Conservation (phyloP, 2,329 filamentous ascomycete species). For the Claviceps pusilla region DNA sequence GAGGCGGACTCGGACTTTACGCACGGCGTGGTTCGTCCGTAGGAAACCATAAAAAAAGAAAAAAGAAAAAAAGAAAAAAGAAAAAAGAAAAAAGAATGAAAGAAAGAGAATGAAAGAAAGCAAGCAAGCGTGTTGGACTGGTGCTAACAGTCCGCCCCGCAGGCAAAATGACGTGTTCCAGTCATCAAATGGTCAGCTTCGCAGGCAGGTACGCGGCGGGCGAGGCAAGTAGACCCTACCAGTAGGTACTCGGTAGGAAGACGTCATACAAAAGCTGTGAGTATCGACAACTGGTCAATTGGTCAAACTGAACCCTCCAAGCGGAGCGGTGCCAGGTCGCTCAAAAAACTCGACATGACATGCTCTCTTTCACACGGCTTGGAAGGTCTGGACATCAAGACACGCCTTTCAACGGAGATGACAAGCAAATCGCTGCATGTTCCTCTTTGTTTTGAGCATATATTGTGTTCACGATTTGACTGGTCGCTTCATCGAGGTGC, state of each 20-base stretch:
- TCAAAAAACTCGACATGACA: no score
- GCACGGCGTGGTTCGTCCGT: background rate
- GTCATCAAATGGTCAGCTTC: background rate
- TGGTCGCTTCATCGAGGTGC: background rate
- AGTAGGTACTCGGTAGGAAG: background rate
- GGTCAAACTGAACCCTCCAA: background rate
- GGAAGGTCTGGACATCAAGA: background rate
- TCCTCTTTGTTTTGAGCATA: background rate
- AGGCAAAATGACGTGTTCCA: background rate
- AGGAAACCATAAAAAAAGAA: background rate
- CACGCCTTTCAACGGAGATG: background rate
- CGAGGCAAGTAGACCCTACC: no score
- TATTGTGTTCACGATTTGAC: background rate
- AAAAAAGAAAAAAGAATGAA: background rate
- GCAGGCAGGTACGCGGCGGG: background rate
- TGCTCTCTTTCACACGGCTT: background rate
- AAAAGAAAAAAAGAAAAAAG: background rate
- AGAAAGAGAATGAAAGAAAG: no score
- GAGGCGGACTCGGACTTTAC: background rate
- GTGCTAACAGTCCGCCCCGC: background rate
- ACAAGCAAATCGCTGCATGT: no score
- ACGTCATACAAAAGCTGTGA: background rate
- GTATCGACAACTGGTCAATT: background rate
- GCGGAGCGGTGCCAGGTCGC: background rate
- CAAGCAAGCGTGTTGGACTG: background rate